Evolutionary conservation across 2,329 filamentous ascomycete genomes (phyloP), one percentile per base, ranked within the genome.

Genomic region (Colletotrichum camelliae): DNA sequence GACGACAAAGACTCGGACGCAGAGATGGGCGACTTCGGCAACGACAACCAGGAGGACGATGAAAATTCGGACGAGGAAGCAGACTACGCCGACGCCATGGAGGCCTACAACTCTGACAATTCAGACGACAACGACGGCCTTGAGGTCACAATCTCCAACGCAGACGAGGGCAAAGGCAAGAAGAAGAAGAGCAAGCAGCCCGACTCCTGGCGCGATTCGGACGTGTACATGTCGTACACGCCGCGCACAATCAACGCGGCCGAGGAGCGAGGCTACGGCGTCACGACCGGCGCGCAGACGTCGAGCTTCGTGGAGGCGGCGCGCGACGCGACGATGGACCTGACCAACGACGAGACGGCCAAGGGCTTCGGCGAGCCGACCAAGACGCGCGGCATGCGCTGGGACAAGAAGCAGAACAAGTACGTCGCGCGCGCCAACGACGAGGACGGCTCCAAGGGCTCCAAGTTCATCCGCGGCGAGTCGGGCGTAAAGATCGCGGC

Each of bases 401-500:
- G 97, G 97, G 97, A 99, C 87, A 96, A 97, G 88, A 98, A 98
- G 85, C 92, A 93, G 81, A 97, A 95, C 86, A 98, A 98, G 86
- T 99, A 98, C 86, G 96, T 99, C 43, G 89, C 95, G 15, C 92
- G 95, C 43, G 93, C 93, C 80, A 98, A 99, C 88, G 97, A 99
- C 86, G 95, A 98, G 80, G 97, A 99, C 86, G 97, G 97, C 52
- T 97, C 88, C 80, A 93, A 93, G 82, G 90, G 91, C 64, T 84
- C 86, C 75, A 91, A 90, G 82, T 93, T 98, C 87, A 93, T 98
- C 72, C 91, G 92, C 77, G 96, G 97, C 80, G 97, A 99, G 87
- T 95, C 92, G 81, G 97, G 97, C 70, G 95, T 96, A 87, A 98
- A 98, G 88, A 98, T 99, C 80, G 95, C 97, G 2, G 96, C 97